Base-by-base conservation (phyloP, 257 asterid genomes). In the Lavandula angustifolia region DNA sequence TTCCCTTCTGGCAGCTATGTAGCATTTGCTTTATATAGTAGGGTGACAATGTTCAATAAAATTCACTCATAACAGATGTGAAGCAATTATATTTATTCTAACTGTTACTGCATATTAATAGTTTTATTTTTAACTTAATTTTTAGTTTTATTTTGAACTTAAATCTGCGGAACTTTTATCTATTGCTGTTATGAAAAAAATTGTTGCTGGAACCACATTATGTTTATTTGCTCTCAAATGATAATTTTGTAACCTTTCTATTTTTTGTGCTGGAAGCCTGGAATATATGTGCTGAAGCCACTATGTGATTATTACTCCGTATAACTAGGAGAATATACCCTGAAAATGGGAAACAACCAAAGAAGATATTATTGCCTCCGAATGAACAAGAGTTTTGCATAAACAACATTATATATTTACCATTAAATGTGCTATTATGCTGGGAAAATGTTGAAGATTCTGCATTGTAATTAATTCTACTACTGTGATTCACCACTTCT, bases 401-500 rank as follows among this genome's bases (percentile, higher is more conserved):
- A 50, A 50, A 37, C 48, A 47, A 4, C 18, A 13, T 9, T 60
- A 48, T 32, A 18, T 29, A 44, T 56, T 67, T 32, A 22, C 40
- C 43, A 48, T 48, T 12, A 68, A 22, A 58, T 58, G 50, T n/a
- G 31, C 40, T 18, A 59, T 68, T 59, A 31, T 66, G 67, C 61
- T 48, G 46, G 60, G 27, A 48, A 46, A n/a, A 29, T 40, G 48
- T 56, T 6, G 1, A 32, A 53, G 62, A 47, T 13, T 13, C 42
- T 56, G 13, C 34, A 27, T 38, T 31, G 40, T 11, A 42, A 11
- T 44, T 33, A 55, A 12, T 11, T 33, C 49, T 35, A 29, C 11
- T 48, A 49, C 17, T 35, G 17, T 35, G 40, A 49, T 50, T 64
- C 11, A n/a, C 60, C 22, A 11, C 18, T 35, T 31, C 29, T 17